phyloP scores from a whole-genome alignment of 2,329 filamentous ascomycete species.

The Cadophora sp. region DNA sequence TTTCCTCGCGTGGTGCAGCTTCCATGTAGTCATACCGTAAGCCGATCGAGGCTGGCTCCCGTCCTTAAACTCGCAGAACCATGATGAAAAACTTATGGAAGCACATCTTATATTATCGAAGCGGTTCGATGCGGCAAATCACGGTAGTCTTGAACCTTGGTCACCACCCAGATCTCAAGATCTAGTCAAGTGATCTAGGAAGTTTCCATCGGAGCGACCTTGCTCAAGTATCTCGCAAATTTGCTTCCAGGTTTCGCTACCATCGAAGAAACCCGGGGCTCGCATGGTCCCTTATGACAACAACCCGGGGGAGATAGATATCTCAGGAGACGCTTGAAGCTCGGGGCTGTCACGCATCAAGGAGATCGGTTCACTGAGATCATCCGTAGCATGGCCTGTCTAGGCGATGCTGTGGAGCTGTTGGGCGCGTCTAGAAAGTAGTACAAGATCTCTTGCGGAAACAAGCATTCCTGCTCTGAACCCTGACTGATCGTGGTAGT shows the following conservation, averaged over 20 bases:
- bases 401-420: neutral
- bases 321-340: neutral
- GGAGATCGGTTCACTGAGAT: neutral
- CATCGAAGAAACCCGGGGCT: no score
- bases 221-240: no score
- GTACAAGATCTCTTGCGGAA: conserved; percentile 11
- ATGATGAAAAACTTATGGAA: neutral
- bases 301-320: no score
- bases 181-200: conserved; percentile 4
- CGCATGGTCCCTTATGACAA: no score
- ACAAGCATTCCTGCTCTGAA: neutral
- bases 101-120: neutral
- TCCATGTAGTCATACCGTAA: neutral
- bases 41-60: conserved; percentile 12
- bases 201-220: no score
- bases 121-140: conserved; percentile 1
- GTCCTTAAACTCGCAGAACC: neutral
- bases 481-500: conserved; percentile 21
- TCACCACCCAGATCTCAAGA: neutral
- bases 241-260: no score
- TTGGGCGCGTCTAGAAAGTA: neutral
- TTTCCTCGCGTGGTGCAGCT: neutral
- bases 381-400: neutral
- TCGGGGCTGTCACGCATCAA: neutral
- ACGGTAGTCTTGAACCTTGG: neutral